Percentiles rank a stretch among this genome's conserved stretches.
Evolutionary conservation across 2,329 filamentous ascomycete genomes (phyloP).

Genomic region (Colletotrichum sp.): DNA sequence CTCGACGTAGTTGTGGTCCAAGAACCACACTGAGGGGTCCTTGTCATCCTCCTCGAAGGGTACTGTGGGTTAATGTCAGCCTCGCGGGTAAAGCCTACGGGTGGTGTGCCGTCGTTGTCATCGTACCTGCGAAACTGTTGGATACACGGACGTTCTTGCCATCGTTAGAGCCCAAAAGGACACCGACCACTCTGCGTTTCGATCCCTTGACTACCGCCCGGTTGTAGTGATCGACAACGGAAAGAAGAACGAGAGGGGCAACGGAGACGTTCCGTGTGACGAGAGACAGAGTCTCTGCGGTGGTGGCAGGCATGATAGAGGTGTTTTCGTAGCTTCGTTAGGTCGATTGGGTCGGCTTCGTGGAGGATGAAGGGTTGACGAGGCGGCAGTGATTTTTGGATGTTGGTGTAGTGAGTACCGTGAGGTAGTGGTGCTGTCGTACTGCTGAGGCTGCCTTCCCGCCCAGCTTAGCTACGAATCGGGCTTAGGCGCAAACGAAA

Average conservation of each 20-base stretch:
- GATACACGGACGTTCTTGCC: constrained; percentile 96
- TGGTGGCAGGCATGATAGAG: constrained; percentile 87
- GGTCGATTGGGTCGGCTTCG: constrained; percentile 18
- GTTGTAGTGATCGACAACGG: constrained; percentile 97
- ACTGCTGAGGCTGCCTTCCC: constrained; percentile 31
- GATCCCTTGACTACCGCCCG: constrained; percentile 88
- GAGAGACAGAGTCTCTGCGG: constrained; percentile 93
- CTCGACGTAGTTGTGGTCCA: constrained; percentile 99
- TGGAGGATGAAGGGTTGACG: constrained; percentile 1
- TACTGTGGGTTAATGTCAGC: constrained; percentile 58
- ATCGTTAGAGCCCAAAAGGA: constrained; percentile 93
- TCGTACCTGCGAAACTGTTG: constrained; percentile 94
- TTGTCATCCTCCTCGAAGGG: constrained; percentile 99
- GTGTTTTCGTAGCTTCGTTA: constrained; percentile 15
- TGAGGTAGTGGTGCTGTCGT: constrained; percentile 21
- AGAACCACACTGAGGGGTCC: constrained; percentile 97
- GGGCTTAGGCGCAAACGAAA: constrained; percentile 20
- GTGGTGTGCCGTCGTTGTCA: not conserved
- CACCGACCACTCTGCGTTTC: constrained; percentile 87
- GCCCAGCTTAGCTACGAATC: constrained; percentile 20
- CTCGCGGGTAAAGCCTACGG: constrained; percentile 9
- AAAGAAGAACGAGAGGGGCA: constrained; percentile 96
- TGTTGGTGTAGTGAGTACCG: not conserved
- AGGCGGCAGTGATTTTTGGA: not conserved
- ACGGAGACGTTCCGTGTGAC: constrained; percentile 96